Evolutionary conservation across 163 green algal genomes (phyloP), one percentile per base, ranked within the genome.

Genomic region (Chloroidium sp.): DNA sequence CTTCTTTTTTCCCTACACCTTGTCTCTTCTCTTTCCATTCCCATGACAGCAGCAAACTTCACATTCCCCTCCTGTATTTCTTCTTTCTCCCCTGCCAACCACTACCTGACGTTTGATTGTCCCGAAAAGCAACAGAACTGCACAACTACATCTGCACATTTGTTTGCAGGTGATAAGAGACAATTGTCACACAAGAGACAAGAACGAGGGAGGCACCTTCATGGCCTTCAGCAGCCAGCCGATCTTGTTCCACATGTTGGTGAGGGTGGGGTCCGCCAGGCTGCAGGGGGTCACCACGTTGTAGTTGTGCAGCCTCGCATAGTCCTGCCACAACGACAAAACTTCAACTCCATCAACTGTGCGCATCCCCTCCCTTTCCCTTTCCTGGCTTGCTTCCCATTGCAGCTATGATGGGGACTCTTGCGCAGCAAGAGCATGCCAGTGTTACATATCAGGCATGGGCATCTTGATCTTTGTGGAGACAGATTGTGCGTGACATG

Each of bases 161-260:
- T 12, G 8, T 74, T 74, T 74, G 6, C 67, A 74, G 67, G 6
- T 36, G 36, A 36, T 36, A 36, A 36, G 36, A 36, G 36, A 36
- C 36, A 36, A 36, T 36, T 36, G 36, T 36, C 36, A 36, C 36
- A 36, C 36, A 36, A 36, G 36, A 36, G 36, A 36, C 36, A 36
- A 36, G 36, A 36, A 36, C 36, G 36, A 36, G 6, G 67, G 67
- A 72, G 6, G 6, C 10, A 72, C 67, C 6, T 72, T 72, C 67
- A 72, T 72, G 67, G 62, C 78, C 13, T 77, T 67, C 10, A 82
- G 68, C 10, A 82, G 68, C 69, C 69, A 78, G 59, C 68, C 78
- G 10, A 82, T 59, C 69, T 86, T 86, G 75, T 86, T 86, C 78
- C 79, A 86, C 68, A 81, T 83, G 69, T 78, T 80, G 62, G 81